Base-by-base conservation (phyloP, 2,329 filamentous ascomycete species). In the Stagonosporopsis vannaccii region DNA sequence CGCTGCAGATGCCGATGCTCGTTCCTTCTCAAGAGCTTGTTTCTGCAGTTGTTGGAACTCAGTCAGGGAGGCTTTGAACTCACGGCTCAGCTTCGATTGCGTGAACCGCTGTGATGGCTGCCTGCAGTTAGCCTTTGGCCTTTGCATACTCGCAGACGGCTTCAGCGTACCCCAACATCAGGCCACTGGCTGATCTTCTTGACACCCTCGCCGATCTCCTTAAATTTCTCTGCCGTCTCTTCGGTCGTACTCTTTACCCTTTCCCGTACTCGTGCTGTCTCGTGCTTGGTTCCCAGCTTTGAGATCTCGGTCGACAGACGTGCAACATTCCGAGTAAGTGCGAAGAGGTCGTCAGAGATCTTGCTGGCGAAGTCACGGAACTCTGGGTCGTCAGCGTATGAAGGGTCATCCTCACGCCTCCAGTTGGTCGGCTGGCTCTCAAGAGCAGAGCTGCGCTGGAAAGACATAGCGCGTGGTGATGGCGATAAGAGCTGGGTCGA, bases 71-170 rank as follows among this genome's bases (percentile, higher is more conserved):
- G 90, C 85, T 73, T 93, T 90, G 81, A 98, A 97, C 75, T 98
- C 93, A 71, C 91, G 90, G 60, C 92, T 94, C 30, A 99, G 85
- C 76, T 98, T 98, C 67, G 94, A 91, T 71, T 97, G 94, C 20
- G 92, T 95, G 81, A 96, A 98, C 78, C 94, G 96, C 81, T 99
- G 95, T 51, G 92, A 90, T 58, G 94, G 91, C 92, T 97, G 57
- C 32, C 22, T 39, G 20, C 26, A 54, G 54, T 68, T 67, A 61
- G 66, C 55, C 36, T 48, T 20, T 45, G 25, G 22, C 49, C 47
- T 68, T 47, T 67, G 19, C 28, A 44, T 36, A 23, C 51, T 55
- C 49, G 22, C 19, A 7, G 6, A 12, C 6, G 22, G 3, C 6
- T 17, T 58, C 52, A 13, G 92, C 87, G 70, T 94, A 92, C 73